These are phyloP conservation scores for Mentha longifolia DNA, from an alignment of 257 asterid species.

Conservation along the genomic window DNA sequence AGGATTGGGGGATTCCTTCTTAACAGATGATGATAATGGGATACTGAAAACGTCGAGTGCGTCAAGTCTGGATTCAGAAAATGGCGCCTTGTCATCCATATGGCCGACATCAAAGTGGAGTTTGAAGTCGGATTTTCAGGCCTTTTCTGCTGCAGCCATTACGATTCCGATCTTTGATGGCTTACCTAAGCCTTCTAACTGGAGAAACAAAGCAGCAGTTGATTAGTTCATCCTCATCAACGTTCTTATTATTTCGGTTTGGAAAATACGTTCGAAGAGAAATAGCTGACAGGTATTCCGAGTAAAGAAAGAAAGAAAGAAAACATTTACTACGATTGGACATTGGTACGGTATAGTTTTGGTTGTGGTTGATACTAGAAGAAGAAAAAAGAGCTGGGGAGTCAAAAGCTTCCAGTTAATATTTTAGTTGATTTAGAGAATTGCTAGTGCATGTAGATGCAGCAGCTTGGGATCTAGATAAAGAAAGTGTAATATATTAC, in stretches of 20 bases:
- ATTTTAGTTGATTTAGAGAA: slow-evolving; percentile 31
- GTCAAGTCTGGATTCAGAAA: slow-evolving; percentile 72
- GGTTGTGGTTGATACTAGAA: slow-evolving; percentile 35
- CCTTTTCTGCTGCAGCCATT: slow-evolving; percentile 67
- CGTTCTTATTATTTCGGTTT: not conserved
- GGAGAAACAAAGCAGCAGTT: slow-evolving; percentile 74
- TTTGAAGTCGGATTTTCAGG: slow-evolving; percentile 77
- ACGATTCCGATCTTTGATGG: slow-evolving; percentile 82
- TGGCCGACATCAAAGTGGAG: slow-evolving; percentile 82
- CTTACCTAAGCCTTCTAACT: slow-evolving; percentile 60
- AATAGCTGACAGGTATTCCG: slow-evolving; percentile 22
- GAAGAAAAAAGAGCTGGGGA: not conserved
- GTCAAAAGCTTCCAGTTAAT: slow-evolving; percentile 20
- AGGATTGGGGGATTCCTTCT: slow-evolving; percentile 56
- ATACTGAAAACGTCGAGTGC: slow-evolving; percentile 77
- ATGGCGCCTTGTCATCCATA: slow-evolving; percentile 52
- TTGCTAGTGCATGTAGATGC: slow-evolving; percentile 35
- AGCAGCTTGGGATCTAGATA: not conserved
- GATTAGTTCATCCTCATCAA: slow-evolving; percentile 48
- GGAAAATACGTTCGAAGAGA: slow-evolving; percentile 31
- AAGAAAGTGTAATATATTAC: slow-evolving; percentile 53
- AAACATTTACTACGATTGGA: slow-evolving; percentile 24
- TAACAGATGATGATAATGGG: slow-evolving; percentile 43
- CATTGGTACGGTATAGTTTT: slow-evolving; percentile 36
- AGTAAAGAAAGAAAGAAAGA: slow-evolving; percentile 36